Conservation (phyloP, 2,329 filamentous ascomycete species). For the Diaporthe helianthi region DNA sequence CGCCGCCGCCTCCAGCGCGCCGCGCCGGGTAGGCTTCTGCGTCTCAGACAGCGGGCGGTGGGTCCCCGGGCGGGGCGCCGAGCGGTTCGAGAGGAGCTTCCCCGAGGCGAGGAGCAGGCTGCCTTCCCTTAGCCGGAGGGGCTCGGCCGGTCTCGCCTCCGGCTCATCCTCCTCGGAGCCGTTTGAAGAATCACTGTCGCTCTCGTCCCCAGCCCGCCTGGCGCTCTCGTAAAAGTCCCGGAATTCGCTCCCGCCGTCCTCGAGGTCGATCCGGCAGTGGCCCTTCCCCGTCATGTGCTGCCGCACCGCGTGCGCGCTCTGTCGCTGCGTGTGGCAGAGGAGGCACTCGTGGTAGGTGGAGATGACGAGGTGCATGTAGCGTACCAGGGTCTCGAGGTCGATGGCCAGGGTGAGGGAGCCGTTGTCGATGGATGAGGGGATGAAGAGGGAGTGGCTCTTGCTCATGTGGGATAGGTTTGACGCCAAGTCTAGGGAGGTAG, state of each 20-base stretch:
- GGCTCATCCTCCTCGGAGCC: background rate
- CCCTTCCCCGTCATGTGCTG: conserved; percentile 56
- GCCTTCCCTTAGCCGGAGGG: conserved; percentile 33
- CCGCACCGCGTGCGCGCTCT: conserved; percentile 50
- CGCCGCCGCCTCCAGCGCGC: background rate
- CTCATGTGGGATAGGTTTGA: conserved; percentile 54
- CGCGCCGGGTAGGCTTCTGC: background rate
- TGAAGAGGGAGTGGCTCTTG: conserved; percentile 50
- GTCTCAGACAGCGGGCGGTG: conserved; percentile 17
- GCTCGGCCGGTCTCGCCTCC: background rate
- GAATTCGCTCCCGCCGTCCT: conserved; percentile 42
- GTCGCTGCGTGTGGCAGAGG: conserved; percentile 51
- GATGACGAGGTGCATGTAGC: conserved; percentile 54
- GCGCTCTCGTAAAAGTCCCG: conserved; percentile 45
- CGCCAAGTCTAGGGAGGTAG: conserved; percentile 39
- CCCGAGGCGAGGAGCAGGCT: conserved; percentile 45
- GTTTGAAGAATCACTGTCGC: background rate
- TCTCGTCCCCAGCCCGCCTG: background rate
- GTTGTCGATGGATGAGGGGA: conserved; percentile 43
- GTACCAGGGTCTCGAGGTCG: conserved; percentile 52
- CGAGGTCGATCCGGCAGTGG: conserved; percentile 50
- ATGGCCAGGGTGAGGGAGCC: conserved; percentile 45
- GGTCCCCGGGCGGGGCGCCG: conserved; percentile 6
- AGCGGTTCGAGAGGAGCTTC: conserved; percentile 43
- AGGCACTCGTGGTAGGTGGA: conserved; percentile 55